phyloP scores from a whole-genome alignment of 2,329 filamentous ascomycete species.

The Colletotrichum somersetense region DNA sequence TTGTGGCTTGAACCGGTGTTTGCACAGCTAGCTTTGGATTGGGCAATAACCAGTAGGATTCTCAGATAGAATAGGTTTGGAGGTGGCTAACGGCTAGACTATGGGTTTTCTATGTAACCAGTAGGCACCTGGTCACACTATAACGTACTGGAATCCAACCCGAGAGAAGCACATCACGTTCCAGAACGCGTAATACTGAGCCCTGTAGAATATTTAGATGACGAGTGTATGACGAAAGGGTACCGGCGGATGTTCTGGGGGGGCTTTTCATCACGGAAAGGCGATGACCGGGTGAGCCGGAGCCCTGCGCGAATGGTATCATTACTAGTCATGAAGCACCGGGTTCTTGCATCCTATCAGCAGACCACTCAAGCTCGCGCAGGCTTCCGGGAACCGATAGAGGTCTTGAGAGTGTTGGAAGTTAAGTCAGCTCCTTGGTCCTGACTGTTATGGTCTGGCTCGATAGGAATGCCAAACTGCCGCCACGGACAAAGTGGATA shows the following conservation, averaged over 20 bases:
- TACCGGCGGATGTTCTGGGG: background rate
- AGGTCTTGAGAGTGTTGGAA: background rate
- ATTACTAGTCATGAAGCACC: background rate
- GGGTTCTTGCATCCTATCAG: slow-evolving; percentile 18
- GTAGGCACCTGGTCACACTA: background rate
- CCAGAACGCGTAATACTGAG: background rate
- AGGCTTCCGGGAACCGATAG: background rate
- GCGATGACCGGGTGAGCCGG: background rate
- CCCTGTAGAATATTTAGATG: background rate
- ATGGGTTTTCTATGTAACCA: background rate
- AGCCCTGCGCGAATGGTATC: background rate
- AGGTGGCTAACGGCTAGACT: slow-evolving; percentile 10
- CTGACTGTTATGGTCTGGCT: slow-evolving; percentile 4
- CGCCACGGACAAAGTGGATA: slow-evolving; percentile 25
- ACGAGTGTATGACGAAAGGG: slow-evolving; percentile 25
- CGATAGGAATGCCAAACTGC: slow-evolving; percentile 26
- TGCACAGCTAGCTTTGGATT: slow-evolving; percentile 16
- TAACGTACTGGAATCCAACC: background rate
- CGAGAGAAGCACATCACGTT: background rate
- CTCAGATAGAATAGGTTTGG: slow-evolving; percentile 24
- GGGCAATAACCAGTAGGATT: slow-evolving; percentile 2
- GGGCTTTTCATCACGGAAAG: background rate
- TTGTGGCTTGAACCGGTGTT: slow-evolving; percentile 34
- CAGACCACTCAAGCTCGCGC: slow-evolving; percentile 13
- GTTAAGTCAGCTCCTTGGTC: background rate